Conservation (phyloP, 1,284 basidiomycete species). For the Megacollybia platyphylla region DNA sequence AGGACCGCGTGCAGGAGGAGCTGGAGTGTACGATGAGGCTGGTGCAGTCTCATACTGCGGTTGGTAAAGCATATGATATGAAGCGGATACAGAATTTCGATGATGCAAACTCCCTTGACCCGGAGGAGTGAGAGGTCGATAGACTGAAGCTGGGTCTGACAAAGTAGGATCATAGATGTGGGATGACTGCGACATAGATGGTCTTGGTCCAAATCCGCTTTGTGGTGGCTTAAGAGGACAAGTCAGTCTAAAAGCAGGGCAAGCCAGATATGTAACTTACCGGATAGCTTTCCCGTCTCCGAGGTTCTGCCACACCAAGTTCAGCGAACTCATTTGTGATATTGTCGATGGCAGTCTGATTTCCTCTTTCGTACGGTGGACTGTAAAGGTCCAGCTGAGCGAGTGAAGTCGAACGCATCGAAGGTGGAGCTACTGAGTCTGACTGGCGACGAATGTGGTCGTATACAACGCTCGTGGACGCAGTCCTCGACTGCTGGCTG, state of each 20-base stretch:
- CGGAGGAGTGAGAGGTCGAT: conserved; percentile 22
- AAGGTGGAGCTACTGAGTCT: conserved; percentile 21
- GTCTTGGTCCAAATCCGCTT: conserved; percentile 26
- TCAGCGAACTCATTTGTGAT: conserved; percentile 54
- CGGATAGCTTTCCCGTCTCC: conserved; percentile 48
- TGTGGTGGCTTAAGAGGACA: conserved; percentile 17
- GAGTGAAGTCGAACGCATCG: conserved; percentile 45
- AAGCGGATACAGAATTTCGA: conserved; percentile 17
- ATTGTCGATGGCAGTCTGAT: conserved; percentile 29
- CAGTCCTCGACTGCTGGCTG: conserved; percentile 19
- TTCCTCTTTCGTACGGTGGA: conserved; percentile 49
- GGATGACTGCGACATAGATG: conserved; percentile 17
- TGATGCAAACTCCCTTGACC: conserved; percentile 17
- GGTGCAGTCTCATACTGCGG: conserved; percentile 38
- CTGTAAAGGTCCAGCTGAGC: conserved; percentile 59
- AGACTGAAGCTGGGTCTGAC: conserved; percentile 16
- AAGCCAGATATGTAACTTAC: conserved; percentile 25
- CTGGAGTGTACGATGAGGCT: conserved; percentile 20
- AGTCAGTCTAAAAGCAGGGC: conserved; percentile 3
- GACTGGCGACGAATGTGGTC: conserved; percentile 27
- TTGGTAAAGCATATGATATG: conserved; percentile 29
- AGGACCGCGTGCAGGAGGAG: conserved; percentile 29
- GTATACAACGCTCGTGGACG: conserved; percentile 22
- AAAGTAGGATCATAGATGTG: conserved; percentile 11
- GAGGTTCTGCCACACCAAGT: conserved; percentile 36